Evolutionary conservation across 306 rosid species (phyloP), one percentile per base, ranked within the genome.

Genomic region (Ormosia semicastrata): DNA sequence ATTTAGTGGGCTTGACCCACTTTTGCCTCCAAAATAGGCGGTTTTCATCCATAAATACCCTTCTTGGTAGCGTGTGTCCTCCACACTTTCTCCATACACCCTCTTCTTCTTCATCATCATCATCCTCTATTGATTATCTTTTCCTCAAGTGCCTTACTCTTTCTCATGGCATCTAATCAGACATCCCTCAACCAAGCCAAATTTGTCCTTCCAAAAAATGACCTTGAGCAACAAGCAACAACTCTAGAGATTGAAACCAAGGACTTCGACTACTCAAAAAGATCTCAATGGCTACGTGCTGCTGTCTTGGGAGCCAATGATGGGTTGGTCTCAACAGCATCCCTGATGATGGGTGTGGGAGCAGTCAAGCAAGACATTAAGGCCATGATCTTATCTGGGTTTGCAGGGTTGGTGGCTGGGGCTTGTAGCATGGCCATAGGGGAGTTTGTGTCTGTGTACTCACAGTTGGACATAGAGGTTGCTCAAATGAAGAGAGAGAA

Each of bases 401-500:
- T 95, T 10, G 98, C 98, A 0, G 98, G 98, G 1, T 78, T 95
- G 1, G 93, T 95, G 0, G 99, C 98, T 0, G 99, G 99, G 0
- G 98, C 98, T 0, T 95, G 94, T 7, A 95, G 99, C 77, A 95
- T 95, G 99, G 99, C 99, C 8, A 95, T 95, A 3, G 98, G 99
- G 0, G 99, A 95, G 85, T 95, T 90, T 47, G 99, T 95, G 24
- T 95, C 99, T 1, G 99, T 95, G 3, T 91, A 93, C 77, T 93
- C 99, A 0, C 99, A 95, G 49, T 44, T 91, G 57, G 99, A 95
- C 79, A 90, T 89, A 6, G 99, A 90, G 77, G 29, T 95, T 43
- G 92, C 98, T 5, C 99, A 95, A 39, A 79, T 85, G 73, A 85
- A 85, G 43, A 88, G 99, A 79, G 88, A 90, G 4, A 86, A 79